Conservation (phyloP, 495 filamentous ascomycete genomes). For the Pseudotulostoma volvatum region DNA sequence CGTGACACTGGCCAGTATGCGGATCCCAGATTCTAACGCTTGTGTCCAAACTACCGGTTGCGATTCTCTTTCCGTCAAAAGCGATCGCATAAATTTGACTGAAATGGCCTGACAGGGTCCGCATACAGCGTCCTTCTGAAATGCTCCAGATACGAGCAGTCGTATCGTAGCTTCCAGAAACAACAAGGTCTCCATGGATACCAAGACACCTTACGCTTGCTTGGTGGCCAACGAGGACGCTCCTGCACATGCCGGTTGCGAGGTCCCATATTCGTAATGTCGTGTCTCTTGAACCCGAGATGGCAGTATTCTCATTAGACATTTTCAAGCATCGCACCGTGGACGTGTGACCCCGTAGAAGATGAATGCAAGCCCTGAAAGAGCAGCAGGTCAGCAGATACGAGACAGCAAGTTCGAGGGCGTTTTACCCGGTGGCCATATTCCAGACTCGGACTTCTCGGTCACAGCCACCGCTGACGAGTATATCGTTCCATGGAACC, state of each 20-base stretch:
- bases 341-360: constrained; percentile 83
- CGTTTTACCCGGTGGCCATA: constrained; percentile 75
- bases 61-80: constrained; percentile 82
- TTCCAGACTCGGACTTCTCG: constrained; percentile 96
- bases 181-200: constrained; percentile 87
- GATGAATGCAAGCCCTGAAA: constrained; percentile 52
- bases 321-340: constrained; percentile 97
- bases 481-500: constrained; percentile 91
- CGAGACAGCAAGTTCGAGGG: constrained; percentile 1
- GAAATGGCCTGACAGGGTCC: constrained; percentile 87
- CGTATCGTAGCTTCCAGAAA: constrained; percentile 94
- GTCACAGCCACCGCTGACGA: constrained; percentile 94
- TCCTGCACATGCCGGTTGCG: constrained; percentile 64
- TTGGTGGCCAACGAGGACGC: constrained; percentile 89
- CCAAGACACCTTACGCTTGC: constrained; percentile 92
- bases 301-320: constrained; percentile 82
- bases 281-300: constrained; percentile 90
- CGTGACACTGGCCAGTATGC: constrained; percentile 66
- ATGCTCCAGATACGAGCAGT: constrained; percentile 97
- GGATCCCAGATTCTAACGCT: constrained; percentile 97
- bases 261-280: constrained; percentile 94
- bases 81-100: constrained; percentile 98
- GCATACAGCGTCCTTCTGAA: constrained; percentile 74
- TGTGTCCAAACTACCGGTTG: constrained; percentile 93
- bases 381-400: constrained; percentile 1